Evolutionary conservation across 2,329 filamentous ascomycete species (phyloP), one percentile per base, ranked within the genome.

Genomic region (Metarhizium brunneum): DNA sequence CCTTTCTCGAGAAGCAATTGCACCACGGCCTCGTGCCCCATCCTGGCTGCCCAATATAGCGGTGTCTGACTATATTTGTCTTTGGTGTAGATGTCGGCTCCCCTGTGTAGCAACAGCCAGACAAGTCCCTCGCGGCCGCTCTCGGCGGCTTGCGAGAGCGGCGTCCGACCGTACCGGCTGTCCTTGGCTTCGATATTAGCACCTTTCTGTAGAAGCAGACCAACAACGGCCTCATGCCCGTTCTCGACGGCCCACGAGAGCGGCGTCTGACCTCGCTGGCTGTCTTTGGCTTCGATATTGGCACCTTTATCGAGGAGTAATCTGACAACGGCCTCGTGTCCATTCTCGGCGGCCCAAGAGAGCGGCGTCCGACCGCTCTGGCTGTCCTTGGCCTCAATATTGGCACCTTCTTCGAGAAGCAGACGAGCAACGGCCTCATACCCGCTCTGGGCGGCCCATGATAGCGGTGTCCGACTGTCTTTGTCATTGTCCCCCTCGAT

Each of bases 191-290:
- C 36, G 16, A 55, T n/a, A 2, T 55, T 38, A 7, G 54, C 54
- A 30, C 54, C 54, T 16, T 55, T 35, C 1, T 53, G 32, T 20
- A 60, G 38, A 1, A 60, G 47, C 14, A 58, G 30, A 51, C 38
- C 40, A n/a, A 54, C 43, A 32, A 57, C 18, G 10, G 49, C 50
- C 20, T 56, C 49, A 13, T 61, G 50, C 2, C 61, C 62, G 18
- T 47, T 32, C 2, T 52, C 7, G 4, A 51, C 48, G 1, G 54
- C 47, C 52, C 38, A 57, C 5, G 20, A 42, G 14, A 56, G 35
- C n/a, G 52, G 55, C 30, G 55, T 53, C n/a, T 32, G 48, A 14
- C 18, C 38, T 40, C 4, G 25, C 25, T 25, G 25, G 25, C 25
- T 25, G 25, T 25, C 25, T 3, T 25, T 25, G 25, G 25, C 4